Conservation (phyloP, 202 grass and related monocot genomes). For the Eragrostis tef region DNA sequence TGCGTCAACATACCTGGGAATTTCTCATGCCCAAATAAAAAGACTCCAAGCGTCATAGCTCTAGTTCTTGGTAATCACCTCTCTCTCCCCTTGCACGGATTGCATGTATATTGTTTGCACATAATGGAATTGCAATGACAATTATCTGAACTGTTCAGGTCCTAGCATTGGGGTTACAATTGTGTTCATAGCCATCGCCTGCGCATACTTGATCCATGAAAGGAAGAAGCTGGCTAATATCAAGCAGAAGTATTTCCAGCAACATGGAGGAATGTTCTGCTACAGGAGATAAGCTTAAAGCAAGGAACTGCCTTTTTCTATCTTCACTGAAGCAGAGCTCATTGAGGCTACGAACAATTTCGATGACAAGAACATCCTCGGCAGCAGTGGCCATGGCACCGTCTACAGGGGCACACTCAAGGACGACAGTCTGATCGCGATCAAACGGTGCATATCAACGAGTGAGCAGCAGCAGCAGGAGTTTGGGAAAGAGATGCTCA, state of each 20-base stretch:
- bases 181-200: background rate
- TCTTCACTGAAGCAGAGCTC: constrained; percentile 50
- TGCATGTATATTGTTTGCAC: background rate
- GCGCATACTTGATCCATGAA: constrained; percentile 36
- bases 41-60: too few species aligned
- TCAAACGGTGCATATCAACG: constrained; percentile 46
- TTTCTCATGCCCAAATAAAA: too few species aligned
- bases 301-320: constrained; percentile 27
- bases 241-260: constrained; percentile 49
- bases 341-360: constrained; percentile 51
- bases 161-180: constrained; percentile 19
- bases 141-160: constrained; percentile 6
- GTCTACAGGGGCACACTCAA: constrained; percentile 43
- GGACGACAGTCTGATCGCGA: background rate
- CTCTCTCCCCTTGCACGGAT: too few species aligned
- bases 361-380: constrained; percentile 35
- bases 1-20: constrained; percentile 17
- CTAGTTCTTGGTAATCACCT: too few species aligned
- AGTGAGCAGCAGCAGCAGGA: constrained; percentile 30
- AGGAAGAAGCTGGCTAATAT: constrained; percentile 42
- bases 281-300: constrained; percentile 45
- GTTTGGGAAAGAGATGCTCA: constrained; percentile 52
- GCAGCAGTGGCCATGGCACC: constrained; percentile 29
- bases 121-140: background rate
- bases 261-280: constrained; percentile 52